Evolutionary conservation across 169 alveolate genomes (phyloP), one percentile per base, ranked within the genome.

Genomic region (Amoebophrya sp.): DNA sequence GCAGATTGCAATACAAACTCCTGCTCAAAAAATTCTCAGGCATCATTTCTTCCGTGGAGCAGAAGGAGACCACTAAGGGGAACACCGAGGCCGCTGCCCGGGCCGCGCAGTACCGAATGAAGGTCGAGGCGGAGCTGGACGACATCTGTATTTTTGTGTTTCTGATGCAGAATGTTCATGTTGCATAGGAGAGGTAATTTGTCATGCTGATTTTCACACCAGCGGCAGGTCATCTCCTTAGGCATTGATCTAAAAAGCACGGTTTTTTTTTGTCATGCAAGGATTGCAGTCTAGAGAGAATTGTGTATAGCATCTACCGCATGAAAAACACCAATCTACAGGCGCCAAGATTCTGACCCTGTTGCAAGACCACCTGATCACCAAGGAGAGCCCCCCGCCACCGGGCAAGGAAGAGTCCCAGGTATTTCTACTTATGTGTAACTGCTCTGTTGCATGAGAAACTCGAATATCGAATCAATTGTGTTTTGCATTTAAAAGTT

Each of bases 51-150:
- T 55, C 90, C 77, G 93, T 92, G 33, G 90, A 39, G 90, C 92
- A 89, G 90, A 89, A 98, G 95, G 99, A 98, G 95, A 97, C 97
- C 94, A 96, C 98, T 96, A 97, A 97, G 94, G 97, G 97, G 92
- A 97, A 97, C 94, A 97, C 96, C 90, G 95, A 95, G 77, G 96
- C 97, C 95, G 96, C 96, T 92, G 97, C 96, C 91, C 96, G 96
- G 77, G 99, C 99, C 47, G 97, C 96, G 92, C 97, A 97, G 93
- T 98, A 99, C 95, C 95, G 99, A 92, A 94, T 96, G 93, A 97
- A 97, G 96, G 95, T 98, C 66, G 99, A 98, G 95, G 95, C 95
- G 77, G 99, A 98, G 95, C 95, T 98, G 83, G 96, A 97, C 39
- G 94, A 96, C 89, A 96, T 96, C 92, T 98, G 99, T 94, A 94